Evolutionary conservation across 2,329 filamentous ascomycete species (phyloP), one percentile per base, ranked within the genome.

Genomic region (Talaromyces sp.): DNA sequence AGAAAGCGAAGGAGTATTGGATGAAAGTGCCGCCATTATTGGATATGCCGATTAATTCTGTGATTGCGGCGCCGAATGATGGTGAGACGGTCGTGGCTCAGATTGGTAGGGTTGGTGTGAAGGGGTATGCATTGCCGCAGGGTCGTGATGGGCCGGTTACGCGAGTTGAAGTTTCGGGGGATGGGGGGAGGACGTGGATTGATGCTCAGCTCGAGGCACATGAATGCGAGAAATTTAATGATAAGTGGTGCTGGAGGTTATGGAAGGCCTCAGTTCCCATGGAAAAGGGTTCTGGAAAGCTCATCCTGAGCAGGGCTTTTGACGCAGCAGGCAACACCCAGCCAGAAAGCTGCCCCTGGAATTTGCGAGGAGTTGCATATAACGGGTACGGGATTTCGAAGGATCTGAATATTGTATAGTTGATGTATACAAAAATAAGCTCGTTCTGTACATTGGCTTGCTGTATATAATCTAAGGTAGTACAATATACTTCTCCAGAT

Each of bases 401-500:
- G 68, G 79, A 82, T 45, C 69, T 88, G 63, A 82, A 79, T 35
- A 72, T 86, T 63, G 45, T 76, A 47, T 73, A 70, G 52, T 43
- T 56, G 19, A n/a, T 31, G 1, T 37, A 59, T 11, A 19, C 6
- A 22, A 48, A 52, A 33, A 64, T 59, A 33, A 43, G 37, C n/a
- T 35, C 27, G 35, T 57, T 35, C 31, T 63, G 61, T 63, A 63
- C 61, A 63, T 63, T 16, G 39, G 39, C 41, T 57, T 27, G 50
- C 24, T 63, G 3, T 16, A 16, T 66, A 39, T 39, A 63, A 39
- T 61, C 60, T 66, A 66, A 64, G 91, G 90, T 77, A 98, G 81
- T 67, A 98, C 93, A 78, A 97, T 96, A 79, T 99, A 98, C 84
- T 93, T 97, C 77, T 91, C 87, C 75, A 98, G 78, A 75, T 91